phyloP scores from a whole-genome alignment of 768 basidiomycete genomes.

The Tulasnella sp. region DNA sequence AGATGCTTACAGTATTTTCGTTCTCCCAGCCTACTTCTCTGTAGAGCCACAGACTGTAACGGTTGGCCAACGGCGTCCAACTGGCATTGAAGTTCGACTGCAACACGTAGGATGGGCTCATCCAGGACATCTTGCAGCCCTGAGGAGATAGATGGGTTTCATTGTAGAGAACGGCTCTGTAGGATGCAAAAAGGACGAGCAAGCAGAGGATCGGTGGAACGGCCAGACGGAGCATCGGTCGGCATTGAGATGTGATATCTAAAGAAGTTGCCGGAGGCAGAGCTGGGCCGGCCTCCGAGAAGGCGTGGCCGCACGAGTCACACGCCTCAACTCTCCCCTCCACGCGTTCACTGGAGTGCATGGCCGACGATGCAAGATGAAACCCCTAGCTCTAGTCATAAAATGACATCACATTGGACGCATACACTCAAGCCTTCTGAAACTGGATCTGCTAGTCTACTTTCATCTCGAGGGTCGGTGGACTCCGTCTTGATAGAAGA shows the following conservation, averaged over 20 bases:
- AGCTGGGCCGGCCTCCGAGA: neutral
- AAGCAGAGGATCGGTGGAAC: neutral
- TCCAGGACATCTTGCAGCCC: slow-evolving; percentile 95
- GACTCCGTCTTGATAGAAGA: neutral
- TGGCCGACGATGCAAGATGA: neutral
- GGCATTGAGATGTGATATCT: neutral
- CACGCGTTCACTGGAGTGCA: neutral
- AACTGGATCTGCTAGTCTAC: neutral
- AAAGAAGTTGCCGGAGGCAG: neutral
- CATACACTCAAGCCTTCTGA: neutral
- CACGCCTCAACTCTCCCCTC: neutral
- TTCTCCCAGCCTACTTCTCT: slow-evolving; percentile 83
- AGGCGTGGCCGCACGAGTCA: neutral
- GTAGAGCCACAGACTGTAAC: slow-evolving; percentile 88
- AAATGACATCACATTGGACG: neutral
- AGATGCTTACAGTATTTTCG: slow-evolving; percentile 46
- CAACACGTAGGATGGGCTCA: slow-evolving; percentile 84
- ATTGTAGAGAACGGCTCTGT: slow-evolving; percentile 20
- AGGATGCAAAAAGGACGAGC: neutral
- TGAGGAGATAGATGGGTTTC: slow-evolving; percentile 53
- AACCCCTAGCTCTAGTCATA: neutral
- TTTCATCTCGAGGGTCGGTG: neutral
- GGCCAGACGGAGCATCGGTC: neutral
- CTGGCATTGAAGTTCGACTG: slow-evolving; percentile 61
- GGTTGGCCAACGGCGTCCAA: slow-evolving; percentile 65